phyloP scores from a whole-genome alignment of 257 asterid species.

The Solanum commersonii region DNA sequence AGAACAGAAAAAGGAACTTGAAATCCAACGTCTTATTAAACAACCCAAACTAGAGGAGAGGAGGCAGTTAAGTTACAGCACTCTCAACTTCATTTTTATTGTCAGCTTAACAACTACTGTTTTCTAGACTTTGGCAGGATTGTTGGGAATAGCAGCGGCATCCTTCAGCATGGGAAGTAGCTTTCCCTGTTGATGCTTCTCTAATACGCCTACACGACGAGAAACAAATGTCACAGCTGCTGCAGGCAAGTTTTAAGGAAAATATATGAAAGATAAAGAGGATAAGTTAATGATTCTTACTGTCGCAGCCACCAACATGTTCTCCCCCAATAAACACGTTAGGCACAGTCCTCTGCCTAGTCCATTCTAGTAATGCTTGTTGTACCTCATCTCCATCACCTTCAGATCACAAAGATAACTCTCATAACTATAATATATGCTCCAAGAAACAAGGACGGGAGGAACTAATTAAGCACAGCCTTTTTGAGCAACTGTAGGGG shows the following conservation, averaged over 20 bases:
- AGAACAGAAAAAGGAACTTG: not conserved
- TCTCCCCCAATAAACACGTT: slow-evolving; percentile 71
- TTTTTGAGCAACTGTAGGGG: not conserved
- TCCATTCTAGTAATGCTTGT: slow-evolving; percentile 66
- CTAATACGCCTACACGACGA: slow-evolving; percentile 23
- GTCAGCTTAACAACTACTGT: not conserved
- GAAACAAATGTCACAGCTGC: not conserved
- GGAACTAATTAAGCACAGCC: not conserved
- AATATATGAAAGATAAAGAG: not conserved
- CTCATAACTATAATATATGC: not conserved
- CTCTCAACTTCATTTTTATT: not conserved
- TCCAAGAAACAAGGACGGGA: not conserved
- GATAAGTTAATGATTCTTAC: slow-evolving; percentile 20
- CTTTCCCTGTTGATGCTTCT: slow-evolving; percentile 43
- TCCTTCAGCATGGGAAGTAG: slow-evolving; percentile 56
- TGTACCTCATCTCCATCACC: slow-evolving; percentile 68
- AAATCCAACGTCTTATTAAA: not conserved
- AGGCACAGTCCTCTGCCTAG: slow-evolving; percentile 78
- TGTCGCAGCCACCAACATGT: slow-evolving; percentile 82
- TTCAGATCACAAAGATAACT: slow-evolving; percentile 3
- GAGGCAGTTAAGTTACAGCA: not conserved
- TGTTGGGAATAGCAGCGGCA: slow-evolving; percentile 48
- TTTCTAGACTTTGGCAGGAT: slow-evolving; percentile 12
- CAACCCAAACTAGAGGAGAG: not conserved
- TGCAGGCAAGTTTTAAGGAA: not conserved